These are phyloP conservation scores for Fragilaria radians DNA, from an alignment of 108 stramenopile genomes.

Conservation along the genomic window DNA sequence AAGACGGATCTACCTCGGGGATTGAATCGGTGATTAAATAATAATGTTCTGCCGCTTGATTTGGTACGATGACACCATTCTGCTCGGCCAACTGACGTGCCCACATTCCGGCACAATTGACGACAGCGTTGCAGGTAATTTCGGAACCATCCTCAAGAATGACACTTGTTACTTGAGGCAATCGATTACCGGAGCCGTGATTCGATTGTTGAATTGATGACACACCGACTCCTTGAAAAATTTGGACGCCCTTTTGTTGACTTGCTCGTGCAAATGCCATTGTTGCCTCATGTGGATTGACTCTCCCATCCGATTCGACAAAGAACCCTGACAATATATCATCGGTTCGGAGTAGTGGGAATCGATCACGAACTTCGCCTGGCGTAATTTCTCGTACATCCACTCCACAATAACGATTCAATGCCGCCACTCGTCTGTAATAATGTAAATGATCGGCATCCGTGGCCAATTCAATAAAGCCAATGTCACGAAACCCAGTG, in stretches of 20 bases:
- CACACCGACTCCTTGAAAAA: constrained; percentile 31
- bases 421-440: constrained; percentile 57
- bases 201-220: constrained; percentile 16
- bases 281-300: constrained; percentile 72
- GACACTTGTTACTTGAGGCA: constrained; percentile 42
- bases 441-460: constrained; percentile 51
- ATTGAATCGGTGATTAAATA: constrained; percentile 72
- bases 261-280: constrained; percentile 56
- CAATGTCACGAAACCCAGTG: constrained; percentile 55
- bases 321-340: constrained; percentile 66
- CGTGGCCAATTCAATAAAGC: constrained; percentile 72
- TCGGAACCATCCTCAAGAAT: constrained; percentile 12
- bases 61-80: constrained; percentile 36
- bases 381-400: constrained; percentile 58
- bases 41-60: constrained; percentile 86
- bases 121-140: constrained; percentile 45
- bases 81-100: constrained; percentile 54
- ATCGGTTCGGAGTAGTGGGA: constrained; percentile 39
- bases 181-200: neutral
- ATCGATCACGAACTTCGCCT: constrained; percentile 33
- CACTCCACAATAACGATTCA: constrained; percentile 65
- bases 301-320: constrained; percentile 62
- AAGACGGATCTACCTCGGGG: constrained; percentile 50
- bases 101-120: constrained; percentile 84
- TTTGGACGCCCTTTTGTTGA: constrained; percentile 29